Evolutionary conservation across 2,329 filamentous ascomycete genomes (phyloP), one percentile per base, ranked within the genome.

Genomic region (Xylaria hypoxylon): DNA sequence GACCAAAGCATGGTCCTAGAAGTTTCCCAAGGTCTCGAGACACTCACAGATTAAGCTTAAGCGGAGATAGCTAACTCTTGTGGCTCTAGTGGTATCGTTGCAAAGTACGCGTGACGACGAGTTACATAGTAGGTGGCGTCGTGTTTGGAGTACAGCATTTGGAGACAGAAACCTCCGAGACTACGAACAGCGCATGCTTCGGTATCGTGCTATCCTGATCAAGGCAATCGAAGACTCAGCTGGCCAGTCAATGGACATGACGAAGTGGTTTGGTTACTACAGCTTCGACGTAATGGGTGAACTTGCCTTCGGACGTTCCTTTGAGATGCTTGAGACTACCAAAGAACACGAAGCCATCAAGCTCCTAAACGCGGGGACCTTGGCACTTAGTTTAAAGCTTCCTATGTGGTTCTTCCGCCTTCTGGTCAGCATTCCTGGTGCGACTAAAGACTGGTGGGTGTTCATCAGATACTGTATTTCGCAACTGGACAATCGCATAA

Each of bases 221-320:
- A 50, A 64, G 24, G 19, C 17, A 15, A 59, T 71, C 11, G 56
- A 61, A 11, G 31, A 53, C 10, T 58, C 60, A 2, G 57, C 17
- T 5, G 65, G 48, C 13, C 11, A 19, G 1, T 10, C 62, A 2
- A 47, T 71, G 1, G 59, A 76, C 33, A 59, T 67, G 1, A 67
- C 72, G 13, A 42, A 52, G 10, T 73, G 71, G 72, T 71, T 72
- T 6, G 70, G 66, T 15, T 64, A 68, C 22, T 75, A 70, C 33
- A 65, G 52, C 2, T 76, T 74, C 45, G 74, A 76, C 44, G 69
- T 74, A 0, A 74, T 76, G 74, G 74, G 74, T 5, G 74, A 77
- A 24, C 69, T 78, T 19, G 75, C 74, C 7, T 77, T 77, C 50
- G 75, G 72, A 13, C 57, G 68, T 5, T 68, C 71, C 33, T 78